Percentiles rank a stretch among this genome's conserved stretches.
Evolutionary conservation across 306 rosid genomes (phyloP).

Genomic region (Dicorynia guianensis): DNA sequence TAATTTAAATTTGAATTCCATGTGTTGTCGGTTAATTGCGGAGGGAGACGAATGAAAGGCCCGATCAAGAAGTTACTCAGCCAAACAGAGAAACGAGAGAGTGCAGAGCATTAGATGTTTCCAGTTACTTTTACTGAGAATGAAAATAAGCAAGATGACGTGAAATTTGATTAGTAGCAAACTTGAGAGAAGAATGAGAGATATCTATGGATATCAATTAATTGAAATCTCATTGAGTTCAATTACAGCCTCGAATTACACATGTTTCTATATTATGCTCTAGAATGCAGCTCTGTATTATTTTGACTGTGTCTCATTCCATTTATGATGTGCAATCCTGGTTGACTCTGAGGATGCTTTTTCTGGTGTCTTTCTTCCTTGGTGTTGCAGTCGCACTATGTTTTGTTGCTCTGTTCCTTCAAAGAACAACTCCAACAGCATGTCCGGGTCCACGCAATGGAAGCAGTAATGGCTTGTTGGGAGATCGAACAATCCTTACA

Average conservation of each 20-base stretch:
- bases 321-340: background rate
- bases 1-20: background rate
- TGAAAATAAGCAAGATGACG: background rate
- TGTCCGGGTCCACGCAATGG: slow-evolving; percentile 95
- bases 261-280: background rate
- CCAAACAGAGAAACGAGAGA: slow-evolving; percentile 6
- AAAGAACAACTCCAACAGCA: slow-evolving; percentile 96
- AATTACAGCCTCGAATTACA: too few species aligned
- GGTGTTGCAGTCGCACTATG: slow-evolving; percentile 78
- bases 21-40: background rate
- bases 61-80: background rate
- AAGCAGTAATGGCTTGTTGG: slow-evolving; percentile 99
- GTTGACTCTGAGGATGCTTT: background rate
- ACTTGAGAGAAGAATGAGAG: background rate
- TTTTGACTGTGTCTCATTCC: background rate
- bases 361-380: slow-evolving; percentile 37
- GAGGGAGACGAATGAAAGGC: background rate
- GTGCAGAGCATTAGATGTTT: background rate
- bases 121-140: background rate
- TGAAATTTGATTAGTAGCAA: background rate
- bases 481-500: slow-evolving; percentile 93
- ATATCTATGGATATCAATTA: background rate
- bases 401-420: slow-evolving; percentile 88
- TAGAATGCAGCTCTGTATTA: background rate
- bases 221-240: background rate